These are phyloP conservation scores for Neovahlkampfia damariscottae DNA, from an alignment of 78 protist genomes.

Conservation along the genomic window DNA sequence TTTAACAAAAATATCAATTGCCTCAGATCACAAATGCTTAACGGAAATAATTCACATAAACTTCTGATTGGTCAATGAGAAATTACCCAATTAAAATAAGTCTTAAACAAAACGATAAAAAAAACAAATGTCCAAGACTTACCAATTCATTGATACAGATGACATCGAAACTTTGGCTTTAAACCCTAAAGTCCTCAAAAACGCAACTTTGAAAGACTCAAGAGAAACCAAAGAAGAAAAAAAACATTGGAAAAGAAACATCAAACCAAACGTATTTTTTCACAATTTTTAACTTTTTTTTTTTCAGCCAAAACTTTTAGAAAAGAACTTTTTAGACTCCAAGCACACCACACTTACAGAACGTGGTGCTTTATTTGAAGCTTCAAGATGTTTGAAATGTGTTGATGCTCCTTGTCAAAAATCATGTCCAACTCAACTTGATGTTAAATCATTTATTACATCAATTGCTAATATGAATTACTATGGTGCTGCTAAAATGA, in stretches of 20 bases:
- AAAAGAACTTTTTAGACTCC: slow-evolving; percentile 55
- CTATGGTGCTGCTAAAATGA: slow-evolving; percentile 82
- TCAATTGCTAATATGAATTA: slow-evolving; percentile 63
- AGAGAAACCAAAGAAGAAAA: slow-evolving; percentile 1
- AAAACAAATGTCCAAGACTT: too few relatives aligned
- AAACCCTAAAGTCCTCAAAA: slow-evolving; percentile 11
- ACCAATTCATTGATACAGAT: neutral
- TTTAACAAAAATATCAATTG: too few relatives aligned
- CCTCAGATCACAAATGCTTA: too few relatives aligned
- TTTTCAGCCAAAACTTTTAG: slow-evolving; percentile 9
- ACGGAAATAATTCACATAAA: too few relatives aligned
- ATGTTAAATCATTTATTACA: slow-evolving; percentile 72
- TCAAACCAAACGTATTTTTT: neutral
- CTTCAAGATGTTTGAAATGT: slow-evolving; percentile 80
- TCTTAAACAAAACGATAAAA: too few relatives aligned
- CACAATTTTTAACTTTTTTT: too few relatives aligned
- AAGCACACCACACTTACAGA: slow-evolving; percentile 79
- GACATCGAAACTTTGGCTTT: slow-evolving; percentile 30
- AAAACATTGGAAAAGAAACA: slow-evolving; percentile 45
- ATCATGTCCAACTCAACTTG: slow-evolving; percentile 82
- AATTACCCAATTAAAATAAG: too few relatives aligned
- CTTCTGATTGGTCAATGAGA: too few relatives aligned
- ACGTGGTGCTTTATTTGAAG: slow-evolving; percentile 69
- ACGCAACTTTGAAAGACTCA: slow-evolving; percentile 28
- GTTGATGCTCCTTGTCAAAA: slow-evolving; percentile 88